Evolutionary conservation across 345 rosid species (phyloP), one percentile per base, ranked within the genome.

Genomic region (Citrus australasica): DNA sequence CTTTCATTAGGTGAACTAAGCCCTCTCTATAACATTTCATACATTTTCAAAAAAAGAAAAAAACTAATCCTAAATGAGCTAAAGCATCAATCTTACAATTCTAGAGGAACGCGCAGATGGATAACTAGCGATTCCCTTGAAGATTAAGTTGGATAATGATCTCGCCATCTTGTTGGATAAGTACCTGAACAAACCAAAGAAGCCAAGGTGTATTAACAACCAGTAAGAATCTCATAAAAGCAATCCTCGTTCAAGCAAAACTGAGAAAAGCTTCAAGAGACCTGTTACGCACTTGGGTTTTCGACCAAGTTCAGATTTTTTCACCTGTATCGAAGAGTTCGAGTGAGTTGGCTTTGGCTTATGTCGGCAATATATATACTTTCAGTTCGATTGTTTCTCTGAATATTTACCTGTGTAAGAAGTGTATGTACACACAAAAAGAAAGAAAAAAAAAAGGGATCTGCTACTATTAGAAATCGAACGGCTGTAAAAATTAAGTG

Each of bases 111-210:
- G 83, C 70, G 78, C 79, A 75, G 88, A 79, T 7, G 89, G 85
- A 62, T 86, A 85, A 76, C 83, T 82, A 9, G 79, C 67, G 69
- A 90, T 72, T 71, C 93, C 85, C 80, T 74, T 91, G 3, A 89
- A 21, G 38, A 92, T 76, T n/a, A 83, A 48, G 83, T 79, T 94
- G 2, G 97, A 90, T 33, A 92, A 83, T 25, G 88, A 79, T 73
- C 86, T 88, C 0, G 93, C 94, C 98, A 92, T 94, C 38, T 25
- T 58, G 6, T 51, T 69, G 27, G 70, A 53, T 7, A 30, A 21
- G 21, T 71, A 48, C 51, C 78, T 75, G 78, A 66, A 53, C 71
- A 64, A 65, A 75, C 33, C 22, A 75, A 65, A 38, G 1, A 69
- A 33, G 2, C 33, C 19, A 51, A 6, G 1, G 7, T 6, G 24